These are phyloP conservation scores for Cynanchum wilfordii DNA, from an alignment of 257 asterid genomes.

Conservation along the genomic window DNA sequence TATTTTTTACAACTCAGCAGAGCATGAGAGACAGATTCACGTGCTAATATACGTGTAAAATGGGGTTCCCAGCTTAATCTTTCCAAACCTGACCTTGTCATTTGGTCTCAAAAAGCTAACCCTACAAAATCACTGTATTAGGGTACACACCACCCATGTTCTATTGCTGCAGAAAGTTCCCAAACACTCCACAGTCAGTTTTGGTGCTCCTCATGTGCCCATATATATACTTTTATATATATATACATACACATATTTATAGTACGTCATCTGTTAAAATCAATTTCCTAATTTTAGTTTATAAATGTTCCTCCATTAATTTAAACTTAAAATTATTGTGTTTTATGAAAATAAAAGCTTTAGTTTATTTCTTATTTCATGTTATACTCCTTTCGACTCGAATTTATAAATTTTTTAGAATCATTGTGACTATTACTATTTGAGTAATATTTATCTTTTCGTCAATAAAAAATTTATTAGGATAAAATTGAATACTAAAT, in stretches of 20 bases:
- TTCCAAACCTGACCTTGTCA: background rate
- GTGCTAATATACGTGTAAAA: background rate
- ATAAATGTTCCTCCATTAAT: too few species aligned
- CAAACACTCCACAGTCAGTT: background rate
- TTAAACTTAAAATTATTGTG: too few species aligned
- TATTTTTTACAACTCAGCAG: background rate
- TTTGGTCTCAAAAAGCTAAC: background rate
- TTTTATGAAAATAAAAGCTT: too few species aligned
- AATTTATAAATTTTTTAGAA: too few species aligned
- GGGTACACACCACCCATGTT: background rate
- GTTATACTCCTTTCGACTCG: too few species aligned
- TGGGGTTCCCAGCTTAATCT: background rate
- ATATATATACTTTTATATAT: background rate
- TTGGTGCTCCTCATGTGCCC: background rate
- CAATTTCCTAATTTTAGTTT: background rate
- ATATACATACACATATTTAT: background rate
- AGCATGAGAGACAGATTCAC: background rate
- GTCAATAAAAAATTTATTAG: too few species aligned
- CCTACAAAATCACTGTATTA: background rate
- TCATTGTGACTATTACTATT: too few species aligned
- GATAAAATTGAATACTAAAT: too few species aligned
- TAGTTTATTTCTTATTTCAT: too few species aligned
- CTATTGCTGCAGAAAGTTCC: background rate
- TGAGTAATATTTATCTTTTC: too few species aligned
- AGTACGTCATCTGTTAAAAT: background rate